Evolutionary conservation across 140 eudicot genomes (phyloP).

Genomic region (Bidens hawaiensis): DNA sequence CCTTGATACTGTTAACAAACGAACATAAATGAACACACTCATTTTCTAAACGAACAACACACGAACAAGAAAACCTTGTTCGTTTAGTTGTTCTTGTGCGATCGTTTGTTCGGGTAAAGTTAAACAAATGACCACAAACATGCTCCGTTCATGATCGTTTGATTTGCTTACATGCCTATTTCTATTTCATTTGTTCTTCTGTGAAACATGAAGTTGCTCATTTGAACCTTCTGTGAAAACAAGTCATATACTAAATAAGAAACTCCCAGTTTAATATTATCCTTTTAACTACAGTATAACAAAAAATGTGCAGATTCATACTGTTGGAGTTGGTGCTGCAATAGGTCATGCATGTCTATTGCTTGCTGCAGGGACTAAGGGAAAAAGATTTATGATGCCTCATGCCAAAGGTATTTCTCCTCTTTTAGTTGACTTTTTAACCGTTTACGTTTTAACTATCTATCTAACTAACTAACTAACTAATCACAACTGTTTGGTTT

Average conservation of each 20-base stretch:
- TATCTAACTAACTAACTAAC: no score
- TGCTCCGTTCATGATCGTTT: no score
- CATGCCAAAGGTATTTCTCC: conserved; percentile 60
- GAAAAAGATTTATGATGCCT: conserved; percentile 76
- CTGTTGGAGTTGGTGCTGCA: conserved; percentile 70
- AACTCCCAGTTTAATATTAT: not conserved
- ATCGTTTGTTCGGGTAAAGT: no score
- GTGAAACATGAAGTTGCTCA: not conserved
- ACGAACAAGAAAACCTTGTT: no score
- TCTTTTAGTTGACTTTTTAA: not conserved
- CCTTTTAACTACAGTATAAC: not conserved
- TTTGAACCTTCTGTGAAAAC: no score
- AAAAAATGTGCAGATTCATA: conserved; percentile 77
- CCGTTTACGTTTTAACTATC: not conserved
- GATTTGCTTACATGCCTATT: no score
- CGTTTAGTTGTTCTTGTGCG: no score
- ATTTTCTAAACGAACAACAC: no score
- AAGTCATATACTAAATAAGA: no score
- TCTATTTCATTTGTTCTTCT: not conserved
- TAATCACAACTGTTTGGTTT: conserved; percentile 12
- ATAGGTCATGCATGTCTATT: conserved; percentile 80
- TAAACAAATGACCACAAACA: no score
- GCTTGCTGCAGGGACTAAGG: conserved; percentile 87
- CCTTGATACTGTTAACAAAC: no score
- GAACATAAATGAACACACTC: no score